phyloP scores from a whole-genome alignment of 139 green algal species.

The Diplosphaera chodatii region DNA sequence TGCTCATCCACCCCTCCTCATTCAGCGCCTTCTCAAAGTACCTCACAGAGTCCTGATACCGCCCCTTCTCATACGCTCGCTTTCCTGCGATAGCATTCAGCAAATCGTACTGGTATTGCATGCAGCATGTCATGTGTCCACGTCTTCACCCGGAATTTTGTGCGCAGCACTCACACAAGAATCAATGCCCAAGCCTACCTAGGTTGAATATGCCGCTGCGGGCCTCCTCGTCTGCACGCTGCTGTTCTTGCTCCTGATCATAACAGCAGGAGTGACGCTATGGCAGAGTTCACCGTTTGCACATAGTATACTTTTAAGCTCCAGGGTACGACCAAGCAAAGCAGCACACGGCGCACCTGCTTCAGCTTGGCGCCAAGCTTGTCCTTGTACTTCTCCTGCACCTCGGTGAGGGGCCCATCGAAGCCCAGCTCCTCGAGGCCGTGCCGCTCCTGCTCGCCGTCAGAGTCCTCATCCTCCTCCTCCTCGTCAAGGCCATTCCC shows the following conservation, averaged over 20 bases:
- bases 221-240: background rate
- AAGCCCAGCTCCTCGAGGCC: constrained; percentile 23
- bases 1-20: constrained; percentile 39
- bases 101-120: too few species aligned
- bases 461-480: constrained; percentile 60
- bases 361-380: constrained; percentile 69
- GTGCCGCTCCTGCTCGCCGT: constrained; percentile 49
- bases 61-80: constrained; percentile 38
- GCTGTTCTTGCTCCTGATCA: background rate
- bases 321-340: too few species aligned
- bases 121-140: too few species aligned
- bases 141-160: too few species aligned
- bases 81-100: too few species aligned
- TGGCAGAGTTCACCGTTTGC: too few species aligned
- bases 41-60: constrained; percentile 43
- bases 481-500: constrained; percentile 39
- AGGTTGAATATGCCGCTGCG: background rate
- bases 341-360: constrained; percentile 41
- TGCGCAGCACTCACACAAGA: background rate
- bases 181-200: background rate
- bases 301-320: too few species aligned
- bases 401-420: constrained; percentile 4
- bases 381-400: constrained; percentile 64
- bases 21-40: constrained; percentile 57
- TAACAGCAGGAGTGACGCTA: too few species aligned